Evolutionary conservation across 1,139 yeast species (phyloP), one percentile per base, ranked within the genome.

Genomic region (Saccharomyces hybrid): DNA sequence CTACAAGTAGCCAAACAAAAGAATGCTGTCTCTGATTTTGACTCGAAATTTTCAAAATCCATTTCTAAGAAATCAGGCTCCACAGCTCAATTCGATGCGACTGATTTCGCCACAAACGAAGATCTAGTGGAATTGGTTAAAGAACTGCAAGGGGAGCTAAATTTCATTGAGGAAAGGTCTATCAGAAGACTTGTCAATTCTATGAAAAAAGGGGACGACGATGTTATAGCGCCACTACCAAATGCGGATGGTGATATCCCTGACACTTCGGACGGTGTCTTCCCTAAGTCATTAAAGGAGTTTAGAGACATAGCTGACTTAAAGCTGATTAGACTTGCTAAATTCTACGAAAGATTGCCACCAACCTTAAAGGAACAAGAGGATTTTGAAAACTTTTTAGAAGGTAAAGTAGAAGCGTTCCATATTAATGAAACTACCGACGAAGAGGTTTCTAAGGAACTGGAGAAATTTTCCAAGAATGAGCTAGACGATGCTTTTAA

Each of bases 131-230:
- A 86, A 64, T 72, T 88, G 50, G 97, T 90, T 11, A 90, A 90
- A 5, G 98, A 91, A 69, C 73, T 91, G 56, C 97, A 90, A 70
- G 86, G 87, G 5, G 97, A 91, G 71, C 76, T 91, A 63, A 95
- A 88, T 53, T 73, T 74, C 14, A 70, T 85, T 32, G 95, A 86
- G 64, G 86, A 84, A 55, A 76, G 91, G 59, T 76, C 83, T 13
- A 78, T 83, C 50, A 76, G 82, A 60, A 75, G 95, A 65, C 71
- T 81, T 11, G 75, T 77, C 61, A 86, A 85, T 63, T 66, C 75
- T 1, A 75, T 73, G 50, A 75, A 76, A 57, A 70, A 70, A 7
- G 72, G 70, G 3, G 68, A 69, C n/a, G 63, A 63, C 4, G 83
- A 79, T 47, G 57, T 66, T 3, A 63, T 84, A 32, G 81, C 82